Base-by-base conservation (phyloP, 2,329 filamentous ascomycete genomes). In the Atkinsonella hypoxylon region DNA sequence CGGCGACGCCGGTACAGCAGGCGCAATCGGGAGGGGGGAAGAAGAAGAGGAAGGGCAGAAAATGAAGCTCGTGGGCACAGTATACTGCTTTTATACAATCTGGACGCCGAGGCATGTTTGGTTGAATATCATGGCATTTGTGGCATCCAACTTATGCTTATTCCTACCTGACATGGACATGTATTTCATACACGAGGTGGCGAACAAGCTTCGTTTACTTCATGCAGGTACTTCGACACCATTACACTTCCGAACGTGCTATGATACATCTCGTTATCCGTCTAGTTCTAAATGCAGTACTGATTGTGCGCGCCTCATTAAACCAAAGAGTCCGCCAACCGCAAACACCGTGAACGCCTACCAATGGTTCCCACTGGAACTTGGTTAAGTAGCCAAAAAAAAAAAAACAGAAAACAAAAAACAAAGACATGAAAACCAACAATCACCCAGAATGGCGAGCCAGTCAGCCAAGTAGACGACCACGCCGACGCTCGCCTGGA, bases 1-100 rank as follows among this genome's bases (percentile, higher is more conserved):
- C 53, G 22, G 62, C 53, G 49, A 61, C 56, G 51, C 51, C 55
- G 39, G 58, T 60, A 54, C 59, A 58, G 36, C 56, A 55, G 51
- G 55, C 48, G 31, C 53, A 54, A 58, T 41, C 60, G 59, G 53
- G 69, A 42, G 71, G 71, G 12, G 69, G 72, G 36, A 82, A 81
- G 67, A 86, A 84, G 71, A 85, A 85, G 70, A 85, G 82, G 69
- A 84, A 83, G 69, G 81, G 81, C 44, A 84, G 83, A 74, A 79
- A 81, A 73, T 86, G 39, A 50, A 34, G 13, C 32, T 7, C 20
- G 20, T 22, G 5, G 20, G 20, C 20, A 22, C 20, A 22, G 20
- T 22, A 5, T 22, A 5, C 20, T 5, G 20, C 5, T 22, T 22
- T 5, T 2, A 22, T 22, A 22, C 20, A 22, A 22, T 31, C n/a